Percentiles rank a stretch among this genome's conserved stretches.
Conservation (phyloP, 805 yeast genomes). For the Lipomyces starkeyi region DNA sequence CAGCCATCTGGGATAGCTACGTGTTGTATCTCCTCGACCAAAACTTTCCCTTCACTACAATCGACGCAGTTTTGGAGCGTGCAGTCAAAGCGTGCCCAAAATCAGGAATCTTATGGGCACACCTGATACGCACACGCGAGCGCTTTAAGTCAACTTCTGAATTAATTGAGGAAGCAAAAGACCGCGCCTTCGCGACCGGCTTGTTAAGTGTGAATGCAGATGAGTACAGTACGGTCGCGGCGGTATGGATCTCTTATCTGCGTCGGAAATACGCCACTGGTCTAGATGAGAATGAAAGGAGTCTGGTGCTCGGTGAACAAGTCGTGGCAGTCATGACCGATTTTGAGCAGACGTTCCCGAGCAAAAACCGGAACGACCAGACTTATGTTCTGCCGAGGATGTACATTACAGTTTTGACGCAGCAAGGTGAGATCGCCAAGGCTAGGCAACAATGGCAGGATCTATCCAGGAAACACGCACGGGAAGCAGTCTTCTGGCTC, state of each 20-base stretch:
- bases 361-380: conserved; percentile 11
- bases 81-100: conserved; percentile 41
- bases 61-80: conserved; percentile 31
- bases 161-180: conserved; percentile 20
- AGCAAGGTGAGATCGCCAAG: conserved; percentile 9
- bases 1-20: conserved; percentile 44
- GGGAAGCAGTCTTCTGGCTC: conserved; percentile 58
- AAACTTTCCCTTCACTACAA: conserved; percentile 7
- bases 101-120: conserved; percentile 42
- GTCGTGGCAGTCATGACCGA: background rate
- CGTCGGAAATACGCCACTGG: conserved; percentile 15
- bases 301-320: background rate
- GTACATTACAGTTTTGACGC: conserved; percentile 19
- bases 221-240: conserved; percentile 22
- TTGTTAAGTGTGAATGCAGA: conserved; percentile 16
- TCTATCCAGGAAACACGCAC: conserved; percentile 43
- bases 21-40: conserved; percentile 38
- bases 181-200: conserved; percentile 25
- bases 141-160: conserved; percentile 13
- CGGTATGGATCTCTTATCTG: conserved; percentile 28
- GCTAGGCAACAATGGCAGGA: conserved; percentile 35
- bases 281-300: background rate
- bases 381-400: conserved; percentile 21
- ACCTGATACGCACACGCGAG: conserved; percentile 31
- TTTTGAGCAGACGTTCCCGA: conserved; percentile 8